Percentiles rank a stretch among this genome's conserved stretches.
phyloP scores from a whole-genome alignment of 2,329 filamentous ascomycete species.

The Pyrenophora tritici-repentis region DNA sequence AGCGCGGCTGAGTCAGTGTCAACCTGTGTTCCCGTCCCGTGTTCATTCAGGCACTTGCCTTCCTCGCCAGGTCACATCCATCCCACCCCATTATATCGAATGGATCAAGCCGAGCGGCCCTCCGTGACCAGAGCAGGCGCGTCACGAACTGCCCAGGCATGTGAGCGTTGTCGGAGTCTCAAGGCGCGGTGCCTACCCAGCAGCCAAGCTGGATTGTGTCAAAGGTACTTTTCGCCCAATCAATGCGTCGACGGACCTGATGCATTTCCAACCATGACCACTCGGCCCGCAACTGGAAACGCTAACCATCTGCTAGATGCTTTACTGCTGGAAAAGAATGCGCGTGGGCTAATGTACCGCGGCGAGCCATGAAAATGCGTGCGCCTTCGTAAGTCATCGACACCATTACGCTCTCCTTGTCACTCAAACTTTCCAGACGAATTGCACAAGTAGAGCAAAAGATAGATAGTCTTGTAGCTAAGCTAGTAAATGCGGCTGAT shows the following conservation, averaged over 20 bases:
- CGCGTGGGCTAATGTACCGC: slow-evolving; percentile 39
- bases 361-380: slow-evolving; percentile 31
- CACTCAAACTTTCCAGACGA: slow-evolving; percentile 23
- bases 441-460: slow-evolving; percentile 46
- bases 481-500: slow-evolving; percentile 25
- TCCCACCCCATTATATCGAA: slow-evolving; percentile 14
- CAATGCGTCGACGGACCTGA: background rate
- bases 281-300: background rate
- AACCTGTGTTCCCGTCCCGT: slow-evolving; percentile 14
- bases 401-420: background rate
- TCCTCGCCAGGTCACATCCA: background rate
- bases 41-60: background rate
- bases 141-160: slow-evolving; percentile 37
- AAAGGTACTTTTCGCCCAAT: slow-evolving; percentile 28
- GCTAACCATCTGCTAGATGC: slow-evolving; percentile 27
- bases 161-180: slow-evolving; percentile 40
- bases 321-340: slow-evolving; percentile 34
- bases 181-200: slow-evolving; percentile 44
- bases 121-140: slow-evolving; percentile 14
- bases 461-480: slow-evolving; percentile 43
- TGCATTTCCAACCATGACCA: background rate
- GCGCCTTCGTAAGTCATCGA: slow-evolving; percentile 40
- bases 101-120: slow-evolving; percentile 33
- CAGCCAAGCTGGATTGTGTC: slow-evolving; percentile 33
- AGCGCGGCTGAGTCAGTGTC: slow-evolving; percentile 6